Evolutionary conservation across 257 asterid species (phyloP), one percentile per base, ranked within the genome.

Genomic region (Paulownia fortunei): DNA sequence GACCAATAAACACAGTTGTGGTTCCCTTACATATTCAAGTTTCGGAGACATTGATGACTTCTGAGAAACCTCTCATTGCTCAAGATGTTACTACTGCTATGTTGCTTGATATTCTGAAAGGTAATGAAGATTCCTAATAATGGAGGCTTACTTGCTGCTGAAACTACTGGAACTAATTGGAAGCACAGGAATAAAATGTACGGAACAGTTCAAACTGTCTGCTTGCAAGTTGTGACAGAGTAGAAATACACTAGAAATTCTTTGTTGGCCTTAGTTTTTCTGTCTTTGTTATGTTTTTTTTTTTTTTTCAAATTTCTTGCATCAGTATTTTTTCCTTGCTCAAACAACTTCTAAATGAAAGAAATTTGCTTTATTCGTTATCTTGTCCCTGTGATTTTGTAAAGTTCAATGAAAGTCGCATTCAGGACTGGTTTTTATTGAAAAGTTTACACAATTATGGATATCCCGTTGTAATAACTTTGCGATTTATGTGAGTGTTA

Each of bases 71-170:
- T 32, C 75, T 41, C 12, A 19, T 44, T 36, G 51, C 34, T 56
- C 18, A 32, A 62, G 62, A 41, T 16, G 19, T 26, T 56, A 39
- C 47, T 52, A 44, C 12, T 23, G 8, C 18, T 27, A 42, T 60
- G 74, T 47, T 59, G 55, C 71, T 27, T 44, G 46, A 68, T 18
- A 9, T 56, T 26, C 10, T 23, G 32, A n/a, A 36, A 42, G 27
- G 66, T 54, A 58, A 47, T 39, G 11, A 47, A 69, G 66, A 49
- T 49, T 19, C 65, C 39, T 42, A 18, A 26, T 27, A 21, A 27
- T 56, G 64, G 79, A 41, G 73, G 44, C 75, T 68, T 5, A 37
- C 55, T 73, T 54, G 80, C 49, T 39, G 62, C 37, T 63, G 54
- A 73, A 30, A 34, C 16, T 79, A 30, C 6, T 51, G 39, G 21